Evolutionary conservation across 2,329 filamentous ascomycete species (phyloP).

Genomic region (Pseudocercospora crystallina): DNA sequence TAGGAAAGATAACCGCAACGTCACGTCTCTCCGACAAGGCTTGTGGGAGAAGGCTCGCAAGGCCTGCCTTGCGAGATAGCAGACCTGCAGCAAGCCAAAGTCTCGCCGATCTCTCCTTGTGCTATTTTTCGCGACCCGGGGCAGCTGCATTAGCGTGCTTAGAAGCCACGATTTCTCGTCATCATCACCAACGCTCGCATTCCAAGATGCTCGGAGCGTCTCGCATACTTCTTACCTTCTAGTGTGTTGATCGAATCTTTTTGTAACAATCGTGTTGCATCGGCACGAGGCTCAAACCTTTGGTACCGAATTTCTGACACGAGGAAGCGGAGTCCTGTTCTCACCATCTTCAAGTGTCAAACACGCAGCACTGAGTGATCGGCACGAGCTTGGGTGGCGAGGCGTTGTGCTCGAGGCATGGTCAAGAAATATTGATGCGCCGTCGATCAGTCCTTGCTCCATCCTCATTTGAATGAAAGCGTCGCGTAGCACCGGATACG

Average conservation of each 20-base stretch:
- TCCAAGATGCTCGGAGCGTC: not conserved
- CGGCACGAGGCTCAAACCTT: not conserved
- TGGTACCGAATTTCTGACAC: no score
- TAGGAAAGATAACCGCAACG: no score
- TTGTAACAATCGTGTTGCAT: not conserved
- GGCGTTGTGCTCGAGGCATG: not conserved
- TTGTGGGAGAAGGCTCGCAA: no score
- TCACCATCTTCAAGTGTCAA: no score
- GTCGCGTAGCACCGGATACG: constrained; percentile 2
- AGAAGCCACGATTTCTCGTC: constrained; percentile 10
- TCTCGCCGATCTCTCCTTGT: not conserved
- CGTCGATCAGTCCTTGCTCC: constrained; percentile 7
- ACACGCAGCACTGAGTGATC: no score
- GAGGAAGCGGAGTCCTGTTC: no score
- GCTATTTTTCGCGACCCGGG: constrained; percentile 11
- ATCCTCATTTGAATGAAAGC: not conserved
- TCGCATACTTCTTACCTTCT: not conserved
- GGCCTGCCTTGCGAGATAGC: no score
- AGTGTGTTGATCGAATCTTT: constrained; percentile 1
- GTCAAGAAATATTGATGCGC: constrained; percentile 13
- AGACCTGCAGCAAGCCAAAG: no score
- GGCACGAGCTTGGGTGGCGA: no score
- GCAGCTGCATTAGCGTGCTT: constrained; percentile 15
- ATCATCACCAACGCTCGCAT: not conserved
- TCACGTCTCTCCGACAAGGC: no score